A percentile compares a stretch with the other conserved stretches of the same genome.
phyloP scores from a whole-genome alignment of 176 grass and related monocot genomes.

The Elymus sibiricus region DNA sequence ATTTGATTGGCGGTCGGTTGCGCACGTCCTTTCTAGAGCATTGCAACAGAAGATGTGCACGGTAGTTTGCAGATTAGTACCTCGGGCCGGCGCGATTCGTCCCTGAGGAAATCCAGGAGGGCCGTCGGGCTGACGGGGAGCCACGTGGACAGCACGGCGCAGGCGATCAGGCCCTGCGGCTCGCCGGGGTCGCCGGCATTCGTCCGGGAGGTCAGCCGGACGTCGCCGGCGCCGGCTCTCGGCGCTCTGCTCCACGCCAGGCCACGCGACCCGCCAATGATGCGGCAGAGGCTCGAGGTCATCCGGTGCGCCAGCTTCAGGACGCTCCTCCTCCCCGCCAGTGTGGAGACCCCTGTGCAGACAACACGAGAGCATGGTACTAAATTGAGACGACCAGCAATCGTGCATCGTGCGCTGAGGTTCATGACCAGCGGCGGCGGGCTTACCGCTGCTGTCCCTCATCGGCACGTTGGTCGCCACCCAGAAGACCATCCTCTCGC shows the following conservation, averaged over 20 bases:
- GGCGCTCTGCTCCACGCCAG: conserved; percentile 38
- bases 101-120: conserved; percentile 56
- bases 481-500: conserved; percentile 75
- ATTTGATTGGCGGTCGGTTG: not conserved
- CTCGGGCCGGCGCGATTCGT: conserved; percentile 50
- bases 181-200: conserved; percentile 62
- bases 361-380: not conserved
- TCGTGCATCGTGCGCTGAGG: not conserved
- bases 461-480: conserved; percentile 79
- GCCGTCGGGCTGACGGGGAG: conserved; percentile 45
- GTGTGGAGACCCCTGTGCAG: conserved; percentile 53
- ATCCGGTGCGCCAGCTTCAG: conserved; percentile 76
- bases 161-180: conserved; percentile 57
- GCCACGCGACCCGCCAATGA: conserved; percentile 40
- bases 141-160: conserved; percentile 59
- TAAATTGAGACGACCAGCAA: not conserved
- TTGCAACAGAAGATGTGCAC: not conserved
- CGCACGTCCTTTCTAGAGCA: not conserved
- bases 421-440: too few relatives aligned
- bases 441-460: conserved; percentile 53
- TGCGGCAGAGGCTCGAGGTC: conserved; percentile 49
- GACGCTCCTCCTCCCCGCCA: conserved; percentile 77
- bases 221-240: conserved; percentile 20
- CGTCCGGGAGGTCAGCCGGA: conserved; percentile 43
- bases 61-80: not conserved